Evolutionary conservation across 192 early-diverging fungal species (phyloP), one percentile per base, ranked within the genome.

Genomic region (Radiomyces spectabilis): DNA sequence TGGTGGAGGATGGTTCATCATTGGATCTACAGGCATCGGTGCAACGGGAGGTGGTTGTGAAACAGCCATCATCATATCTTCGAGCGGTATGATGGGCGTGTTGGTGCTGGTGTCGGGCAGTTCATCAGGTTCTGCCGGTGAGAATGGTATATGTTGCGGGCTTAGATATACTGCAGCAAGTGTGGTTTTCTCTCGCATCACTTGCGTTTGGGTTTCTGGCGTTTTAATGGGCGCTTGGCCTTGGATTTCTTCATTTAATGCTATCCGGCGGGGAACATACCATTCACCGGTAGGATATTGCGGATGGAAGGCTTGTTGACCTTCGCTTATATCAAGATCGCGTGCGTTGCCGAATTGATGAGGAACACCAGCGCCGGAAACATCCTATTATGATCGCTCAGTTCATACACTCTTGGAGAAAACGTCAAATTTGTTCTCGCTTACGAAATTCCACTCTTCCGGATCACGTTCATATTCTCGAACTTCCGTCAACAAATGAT

Each of bases 151-250:
- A 50, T 59, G 57, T 3, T 24, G 12, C 18, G 40, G 34, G 38
- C 22, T 51, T 5, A 47, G 37, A 24, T 59, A 59, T 19, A 59
- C 57, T 19, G 57, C 57, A 18, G 57, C 57, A 24, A 59, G 41
- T 7, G 57, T 42, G 0, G 30, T 18, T 12, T 48, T n/a, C 41
- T 59, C 57, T 24, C 57, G 57, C 32, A 41, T 26, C 1, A 26
- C 27, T 38, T 59, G 57, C n/a, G 38, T 47, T 41, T 29, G 49
- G 12, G 57, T 19, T 40, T 59, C 57, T 41, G n/a, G 22, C 16
- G 50, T 38, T 34, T 52, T 34, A 8, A 26, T 21, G 21, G 34
- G 50, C 4, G n/a, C 0, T 2, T 33, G 32, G 9, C n/a, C 1
- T 6, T 37, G 24, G 13, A 34, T 19, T 8, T 39, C 21, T 13